A percentile compares a stretch with the other conserved stretches of the same genome.
Conservation (phyloP, 192 early-diverging fungal species). For the Thamnidium elegans region DNA sequence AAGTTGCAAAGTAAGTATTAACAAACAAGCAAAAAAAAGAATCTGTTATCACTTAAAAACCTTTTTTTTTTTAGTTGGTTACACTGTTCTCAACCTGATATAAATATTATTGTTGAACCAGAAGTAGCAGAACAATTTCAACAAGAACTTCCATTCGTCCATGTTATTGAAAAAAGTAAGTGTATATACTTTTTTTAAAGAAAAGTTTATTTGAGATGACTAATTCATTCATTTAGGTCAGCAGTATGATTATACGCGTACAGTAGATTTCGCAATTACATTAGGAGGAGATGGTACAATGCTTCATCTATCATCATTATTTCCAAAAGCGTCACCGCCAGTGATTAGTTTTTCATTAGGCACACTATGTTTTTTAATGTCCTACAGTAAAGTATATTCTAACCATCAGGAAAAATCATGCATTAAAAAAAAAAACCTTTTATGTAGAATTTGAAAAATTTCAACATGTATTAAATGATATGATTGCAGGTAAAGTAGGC, state of each 20-base stretch:
- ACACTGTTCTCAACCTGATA: slow-evolving; percentile 53
- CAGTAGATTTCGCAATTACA: slow-evolving; percentile 86
- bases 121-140: slow-evolving; percentile 56
- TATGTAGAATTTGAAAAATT: slow-evolving; percentile 64
- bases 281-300: slow-evolving; percentile 93
- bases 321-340: slow-evolving; percentile 73
- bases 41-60: background rate
- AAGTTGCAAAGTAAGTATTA: slow-evolving; percentile 52
- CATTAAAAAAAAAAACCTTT: background rate
- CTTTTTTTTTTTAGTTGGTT: slow-evolving; percentile 55
- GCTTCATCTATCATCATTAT: slow-evolving; percentile 81
- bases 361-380: slow-evolving; percentile 87
- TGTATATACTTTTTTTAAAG: background rate
- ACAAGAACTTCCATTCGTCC: slow-evolving; percentile 48
- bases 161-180: slow-evolving; percentile 52
- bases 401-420: background rate
- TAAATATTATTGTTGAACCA: slow-evolving; percentile 72
- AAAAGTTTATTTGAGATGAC: background rate
- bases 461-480: slow-evolving; percentile 49
- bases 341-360: slow-evolving; percentile 94
- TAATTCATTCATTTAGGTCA: slow-evolving; percentile 23
- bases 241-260: slow-evolving; percentile 60
- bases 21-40: background rate
- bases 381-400: slow-evolving; percentile 55
- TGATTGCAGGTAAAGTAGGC: slow-evolving; percentile 64